Evolutionary conservation across 805 yeast species (phyloP), one percentile per base, ranked within the genome.

Genomic region (Starmerella asiatica): DNA sequence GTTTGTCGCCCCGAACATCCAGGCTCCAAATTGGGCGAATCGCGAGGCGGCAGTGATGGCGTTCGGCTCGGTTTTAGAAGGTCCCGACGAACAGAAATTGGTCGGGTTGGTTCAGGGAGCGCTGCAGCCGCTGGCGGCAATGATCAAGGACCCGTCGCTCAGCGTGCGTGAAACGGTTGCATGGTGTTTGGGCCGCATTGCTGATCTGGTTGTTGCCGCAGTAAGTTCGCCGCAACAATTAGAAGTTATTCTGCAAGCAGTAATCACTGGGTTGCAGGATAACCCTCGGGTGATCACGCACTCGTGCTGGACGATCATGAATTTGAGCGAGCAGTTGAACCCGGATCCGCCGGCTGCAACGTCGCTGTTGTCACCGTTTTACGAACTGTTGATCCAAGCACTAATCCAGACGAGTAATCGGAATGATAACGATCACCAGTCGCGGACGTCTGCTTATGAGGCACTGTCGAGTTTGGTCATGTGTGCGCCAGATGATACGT

Each of bases 21-120:
- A 60, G 3, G 64, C 71, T 16, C 52, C 62, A 14, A 64, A 67
- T 42, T 91, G 98, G 98, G 74, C 91, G 61, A 63, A 73, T 40
- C 77, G 94, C 53, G 98, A 91, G 63, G 97, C 97, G 20, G 93
- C 97, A 2, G 95, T 91, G 5, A 91, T 91, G 98, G 96, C 98
- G 0, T 91, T 91, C 58, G 98, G 98, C 26, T 85, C 96, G 11
- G 83, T 91, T 44, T 69, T 91, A 52, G 97, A 85, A 52, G 98
- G 98, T 17, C 95, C 95, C 23, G 86, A 81, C 47, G 71, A 74
- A 38, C 73, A 70, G 2, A 78, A 79, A 54, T 66, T 84, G 53
- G 72, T 72, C 37, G 61, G 62, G 6, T 69, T 85, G 38, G 78
- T 88, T 46, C 73, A 70, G 26, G 88, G 82, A 64, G 96, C 97